Base-by-base conservation (phyloP, 495 filamentous ascomycete species). In the Pseudotulostoma volvatum region DNA sequence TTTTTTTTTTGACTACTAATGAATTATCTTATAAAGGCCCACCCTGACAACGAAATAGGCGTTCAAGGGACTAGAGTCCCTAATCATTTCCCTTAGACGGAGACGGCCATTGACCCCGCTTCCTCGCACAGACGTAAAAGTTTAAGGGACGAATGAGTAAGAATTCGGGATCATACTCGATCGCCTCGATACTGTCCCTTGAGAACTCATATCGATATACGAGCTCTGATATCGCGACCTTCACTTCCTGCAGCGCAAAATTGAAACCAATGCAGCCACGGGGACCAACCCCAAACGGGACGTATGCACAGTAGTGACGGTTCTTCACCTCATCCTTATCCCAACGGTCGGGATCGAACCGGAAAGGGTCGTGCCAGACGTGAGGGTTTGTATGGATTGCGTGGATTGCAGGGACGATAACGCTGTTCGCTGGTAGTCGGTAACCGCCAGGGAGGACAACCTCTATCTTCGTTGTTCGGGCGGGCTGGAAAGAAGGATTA, bases 91-190 rank as follows among this genome's bases (percentile, higher is more conserved):
- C n/a, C n/a, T n/a, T n/a, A n/a, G n/a, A n/a, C n/a, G n/a, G n/a
- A n/a, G 41, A 33, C 4, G 64, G 65, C 67, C 64, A 70, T 36
- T 53, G 56, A 17, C 54, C 55, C 33, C 71, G 50, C 44, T 56
- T 56, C 49, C 61, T 55, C 0, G 67, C 62, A 9, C 52, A 48
- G 2, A 66, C 68, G 43, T 70, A 74, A 11, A 74, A 45, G 37
- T 75, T 72, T n/a, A 63, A 55, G 7, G 69, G 70, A 44, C 68
- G 39, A n/a, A 73, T 66, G 19, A 76, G 44, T 53, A 67, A 59
- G 47, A 74, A 74, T 52, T 57, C 54, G 1, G 70, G 70, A 45
- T 76, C 70, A 45, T 76, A 76, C 37, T 68, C 65, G n/a, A 72
- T 49, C 0, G 55, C 42, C 16, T 55, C 60, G 31, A 55, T 43